Conservation (phyloP, 2,329 filamentous ascomycete genomes). For the Aspergillus tamarii region DNA sequence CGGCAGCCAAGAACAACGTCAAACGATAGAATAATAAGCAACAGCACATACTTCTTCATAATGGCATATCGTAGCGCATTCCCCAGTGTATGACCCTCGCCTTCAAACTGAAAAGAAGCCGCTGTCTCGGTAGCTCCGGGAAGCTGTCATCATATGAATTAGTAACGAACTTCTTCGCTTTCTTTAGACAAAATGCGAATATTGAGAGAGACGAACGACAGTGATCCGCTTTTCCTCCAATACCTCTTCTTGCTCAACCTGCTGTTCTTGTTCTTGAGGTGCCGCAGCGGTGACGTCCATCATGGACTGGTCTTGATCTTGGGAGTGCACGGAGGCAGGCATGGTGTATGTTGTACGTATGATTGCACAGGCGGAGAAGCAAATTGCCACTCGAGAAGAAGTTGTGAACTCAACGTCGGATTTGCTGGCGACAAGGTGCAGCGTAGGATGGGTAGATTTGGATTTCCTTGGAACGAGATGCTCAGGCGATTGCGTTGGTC, state of each 20-base stretch:
- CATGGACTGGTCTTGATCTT: conserved; percentile 48
- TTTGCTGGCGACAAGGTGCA: neutral
- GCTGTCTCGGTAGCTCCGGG: conserved; percentile 82
- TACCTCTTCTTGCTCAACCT: conserved; percentile 51
- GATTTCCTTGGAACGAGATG: neutral
- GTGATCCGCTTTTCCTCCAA: conserved; percentile 59
- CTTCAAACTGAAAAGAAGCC: conserved; percentile 91
- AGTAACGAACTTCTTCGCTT: neutral
- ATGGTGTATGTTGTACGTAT: conserved; percentile 25
- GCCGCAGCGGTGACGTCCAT: conserved; percentile 32
- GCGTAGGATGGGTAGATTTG: neutral
- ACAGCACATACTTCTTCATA: conserved; percentile 84
- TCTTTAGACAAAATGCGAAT: neutral
- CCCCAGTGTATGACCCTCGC: conserved; percentile 92
- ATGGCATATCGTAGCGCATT: conserved; percentile 94
- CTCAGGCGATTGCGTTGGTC: neutral
- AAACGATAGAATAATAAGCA: conserved; percentile 3
- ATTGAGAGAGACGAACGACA: conserved; percentile 54
- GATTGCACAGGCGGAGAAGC: neutral
- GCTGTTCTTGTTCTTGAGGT: conserved; percentile 42
- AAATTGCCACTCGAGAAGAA: neutral
- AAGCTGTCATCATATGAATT: conserved; percentile 58
- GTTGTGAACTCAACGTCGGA: neutral
- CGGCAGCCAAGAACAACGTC: neutral
- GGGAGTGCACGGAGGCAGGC: conserved; percentile 44